Percentiles rank a stretch among this genome's conserved stretches.
phyloP scores from a whole-genome alignment of 148 eudicot genomes.

The Polygonum maritimum region DNA sequence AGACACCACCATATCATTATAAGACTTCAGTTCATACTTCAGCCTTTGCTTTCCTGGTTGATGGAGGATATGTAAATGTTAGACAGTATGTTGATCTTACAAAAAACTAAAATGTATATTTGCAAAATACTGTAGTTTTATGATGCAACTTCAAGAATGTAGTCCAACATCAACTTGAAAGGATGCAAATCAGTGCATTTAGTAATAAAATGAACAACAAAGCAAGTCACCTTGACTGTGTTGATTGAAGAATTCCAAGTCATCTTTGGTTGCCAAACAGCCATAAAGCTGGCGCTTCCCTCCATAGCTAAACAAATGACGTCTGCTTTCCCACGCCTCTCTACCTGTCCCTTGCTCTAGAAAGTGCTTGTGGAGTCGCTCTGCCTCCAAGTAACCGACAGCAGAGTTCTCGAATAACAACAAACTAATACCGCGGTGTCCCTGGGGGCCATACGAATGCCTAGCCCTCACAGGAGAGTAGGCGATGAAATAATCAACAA shows the following conservation, averaged over 20 bases:
- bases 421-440: conserved; percentile 66
- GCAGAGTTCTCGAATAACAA: conserved; percentile 62
- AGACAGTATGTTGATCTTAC: too few species aligned
- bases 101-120: not conserved
- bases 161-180: conserved; percentile 18
- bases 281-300: conserved; percentile 73
- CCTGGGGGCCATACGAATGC: conserved; percentile 76
- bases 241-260: conserved; percentile 49
- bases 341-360: conserved; percentile 35
- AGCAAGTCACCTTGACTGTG: conserved; percentile 40
- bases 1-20: conserved; percentile 41
- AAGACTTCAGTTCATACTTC: conserved; percentile 52
- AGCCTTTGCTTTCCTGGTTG: conserved; percentile 49
- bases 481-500: conserved; percentile 40
- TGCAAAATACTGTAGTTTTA: not conserved
- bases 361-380: conserved; percentile 49
- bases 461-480: conserved; percentile 45
- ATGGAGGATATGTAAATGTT: not conserved
- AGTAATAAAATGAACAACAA: not conserved
- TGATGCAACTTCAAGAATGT: not conserved
- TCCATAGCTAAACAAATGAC: conserved; percentile 33
- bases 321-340: conserved; percentile 46
- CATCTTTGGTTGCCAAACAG: conserved; percentile 50
- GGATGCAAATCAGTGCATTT: not conserved
- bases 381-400: conserved; percentile 60